These are phyloP conservation scores for Amauroascus niger DNA, from an alignment of 2,329 filamentous ascomycete species.

Conservation along the genomic window DNA sequence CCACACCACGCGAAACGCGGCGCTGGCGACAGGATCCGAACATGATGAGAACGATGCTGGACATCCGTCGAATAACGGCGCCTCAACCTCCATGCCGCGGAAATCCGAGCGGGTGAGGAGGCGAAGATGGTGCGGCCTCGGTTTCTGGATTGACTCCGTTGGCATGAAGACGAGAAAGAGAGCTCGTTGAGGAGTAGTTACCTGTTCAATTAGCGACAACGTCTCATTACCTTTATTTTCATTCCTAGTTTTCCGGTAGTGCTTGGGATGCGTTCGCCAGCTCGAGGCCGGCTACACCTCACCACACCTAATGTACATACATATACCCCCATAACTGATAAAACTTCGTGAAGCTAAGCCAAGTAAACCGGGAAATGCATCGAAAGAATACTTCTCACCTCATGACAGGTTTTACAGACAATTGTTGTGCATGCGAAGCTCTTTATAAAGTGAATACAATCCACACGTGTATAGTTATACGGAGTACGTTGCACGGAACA, in stretches of 20 bases:
- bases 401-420: neutral
- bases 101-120: neutral
- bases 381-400: neutral
- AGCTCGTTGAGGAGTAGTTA: neutral
- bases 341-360: neutral
- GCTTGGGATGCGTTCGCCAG: neutral
- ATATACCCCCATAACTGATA: neutral
- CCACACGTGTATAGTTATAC: no score
- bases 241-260: neutral
- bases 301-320: neutral
- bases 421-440: neutral
- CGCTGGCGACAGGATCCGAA: neutral
- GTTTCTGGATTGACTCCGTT: neutral
- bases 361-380: neutral
- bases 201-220: neutral
- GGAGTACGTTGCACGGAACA: neutral
- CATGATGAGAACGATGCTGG: neutral
- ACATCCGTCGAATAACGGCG: neutral
- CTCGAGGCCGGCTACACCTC: neutral
- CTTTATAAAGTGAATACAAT: no score
- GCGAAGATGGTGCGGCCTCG: conserved; percentile 5
- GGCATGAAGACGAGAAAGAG: conserved; percentile 2
- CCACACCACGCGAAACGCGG: neutral
- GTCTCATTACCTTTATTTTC: neutral
- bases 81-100: neutral